Evolutionary conservation across 768 basidiomycete species (phyloP), one percentile per base, ranked within the genome.

Genomic region (Lentinus tigrinus): DNA sequence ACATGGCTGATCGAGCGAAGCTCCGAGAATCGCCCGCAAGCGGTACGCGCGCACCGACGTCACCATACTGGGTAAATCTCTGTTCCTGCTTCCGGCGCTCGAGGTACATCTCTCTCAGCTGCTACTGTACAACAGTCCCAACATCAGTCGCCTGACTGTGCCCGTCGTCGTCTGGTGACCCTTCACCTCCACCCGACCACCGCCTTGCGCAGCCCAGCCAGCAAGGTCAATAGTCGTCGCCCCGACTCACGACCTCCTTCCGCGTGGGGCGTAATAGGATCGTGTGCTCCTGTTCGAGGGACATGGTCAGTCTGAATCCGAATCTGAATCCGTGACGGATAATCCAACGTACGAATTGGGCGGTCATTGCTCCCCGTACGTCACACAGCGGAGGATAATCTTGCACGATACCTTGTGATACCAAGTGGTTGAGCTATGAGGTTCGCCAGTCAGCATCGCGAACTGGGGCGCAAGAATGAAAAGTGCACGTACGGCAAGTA

Each of bases 331-430:
- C 27, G 16, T 37, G 17, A 27, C 44, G 6, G 19, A 47, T 47
- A 43, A 58, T 23, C 3, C 31, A 11, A 77, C 85, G 61, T 65
- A 91, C 89, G 71, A 89, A 91, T 77, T 98, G 96, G 10, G 96
- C 96, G 0, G 95, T 97, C 93, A 95, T 97, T 2, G 88, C 84
- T 39, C 87, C 95, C 50, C 75, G 77, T 52, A 85, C 82, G 71
- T 98, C 97, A 64, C 85, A 89, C 37, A 99, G 77, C 0, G 97
- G 97, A 10, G 93, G 97, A 71, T 98, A 98, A 61, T 89, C 92
- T 63, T 88, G 84, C 2, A 99, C 94, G 53, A 98, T 85, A 1
- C 88, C 90, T 73, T 94, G 89, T 42, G 81, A 75, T 26, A 99
- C 97, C 7, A 98, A 79, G 63, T 96, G 85, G 65, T 95, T 95